A percentile compares a stretch with the other conserved stretches of the same genome.
Conservation (phyloP, 73 alveolate genomes). For the Durusdinium trenchii region DNA sequence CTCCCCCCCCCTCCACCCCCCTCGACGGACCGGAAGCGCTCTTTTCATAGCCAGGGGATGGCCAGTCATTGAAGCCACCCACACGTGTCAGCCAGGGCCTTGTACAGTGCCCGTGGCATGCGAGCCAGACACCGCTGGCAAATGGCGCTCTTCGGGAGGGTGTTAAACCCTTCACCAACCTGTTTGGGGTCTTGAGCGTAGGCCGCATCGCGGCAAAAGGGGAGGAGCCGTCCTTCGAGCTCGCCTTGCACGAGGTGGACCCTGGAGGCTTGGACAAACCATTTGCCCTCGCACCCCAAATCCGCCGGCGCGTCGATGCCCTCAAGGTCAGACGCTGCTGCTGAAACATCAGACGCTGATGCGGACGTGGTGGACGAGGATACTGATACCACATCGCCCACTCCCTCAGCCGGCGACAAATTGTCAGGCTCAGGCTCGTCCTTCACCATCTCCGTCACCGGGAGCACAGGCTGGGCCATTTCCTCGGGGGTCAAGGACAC, state of each 20-base stretch:
- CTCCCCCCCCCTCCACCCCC: no score
- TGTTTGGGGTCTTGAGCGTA: not conserved
- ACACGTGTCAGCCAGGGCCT: not conserved
- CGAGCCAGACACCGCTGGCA: not conserved
- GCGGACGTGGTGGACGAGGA: not conserved
- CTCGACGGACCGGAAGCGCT: not conserved
- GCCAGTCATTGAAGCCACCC: not conserved
- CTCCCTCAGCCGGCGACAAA: not conserved
- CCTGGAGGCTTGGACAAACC: not conserved
- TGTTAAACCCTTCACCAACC: not conserved
- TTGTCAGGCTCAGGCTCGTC: not conserved
- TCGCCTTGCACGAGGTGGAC: not conserved
- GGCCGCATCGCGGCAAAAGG: not conserved
- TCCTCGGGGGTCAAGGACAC: no score
- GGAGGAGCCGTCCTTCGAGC: not conserved
- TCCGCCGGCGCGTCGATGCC: not conserved
- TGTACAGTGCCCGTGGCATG: not conserved
- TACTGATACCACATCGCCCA: not conserved
- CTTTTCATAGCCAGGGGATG: not conserved
- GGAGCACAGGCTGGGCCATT: no score
- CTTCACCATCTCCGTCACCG: not conserved
- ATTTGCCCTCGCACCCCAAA: not conserved
- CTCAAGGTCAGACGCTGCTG: not conserved
- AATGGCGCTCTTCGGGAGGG: not conserved
- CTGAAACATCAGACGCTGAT: not conserved